Evolutionary conservation across 257 asterid species (phyloP), one percentile per base, ranked within the genome.

Genomic region (Nicotiana sylvestris): DNA sequence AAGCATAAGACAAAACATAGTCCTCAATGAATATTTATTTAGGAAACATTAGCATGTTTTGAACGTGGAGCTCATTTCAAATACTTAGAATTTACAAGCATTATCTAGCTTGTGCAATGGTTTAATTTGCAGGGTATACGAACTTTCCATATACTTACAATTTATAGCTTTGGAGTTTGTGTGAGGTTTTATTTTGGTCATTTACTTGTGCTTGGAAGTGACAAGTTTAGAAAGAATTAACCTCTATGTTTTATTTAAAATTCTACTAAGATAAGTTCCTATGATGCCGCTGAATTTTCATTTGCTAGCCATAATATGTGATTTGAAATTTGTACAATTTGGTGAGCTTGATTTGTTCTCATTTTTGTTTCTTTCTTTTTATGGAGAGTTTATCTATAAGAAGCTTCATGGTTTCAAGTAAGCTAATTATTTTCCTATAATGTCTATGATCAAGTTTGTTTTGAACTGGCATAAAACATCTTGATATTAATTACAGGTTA

Each of bases 381-480:
- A 84, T 84, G 51, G 46, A 25, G 58, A 18, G 70, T 21, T 21
- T 21, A 21, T 13, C 18, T 30, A 43, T 51, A 64, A 78, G 58
- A 78, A 78, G 55, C 49, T 25, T 61, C 66, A 85, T 96, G 99
- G 97, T 96, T 81, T 85, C 90, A 84, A 88, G 49, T 83, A 25
- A 74, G 61, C 13, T 74, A 46, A 5, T 49, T 12, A 2, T 49
- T 25, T 72, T 74, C 43, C 7, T 13, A 37, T 8, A 49, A 74
- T 43, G 27, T 72, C 37, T 17, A 13, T 46, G 79, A 37, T 49
- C 39, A 49, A 74, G 15, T 49, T 74, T 12, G 21, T 74, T 49
- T 72, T 8, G 3, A 25, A 46, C 13, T 74, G 39, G 39, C 13
- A 35, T 25, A 5, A 21, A 9, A 21, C 21, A 21, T 21, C 21